Conservation (phyloP, 768 basidiomycete species). For the Lactifluus echinatus region DNA sequence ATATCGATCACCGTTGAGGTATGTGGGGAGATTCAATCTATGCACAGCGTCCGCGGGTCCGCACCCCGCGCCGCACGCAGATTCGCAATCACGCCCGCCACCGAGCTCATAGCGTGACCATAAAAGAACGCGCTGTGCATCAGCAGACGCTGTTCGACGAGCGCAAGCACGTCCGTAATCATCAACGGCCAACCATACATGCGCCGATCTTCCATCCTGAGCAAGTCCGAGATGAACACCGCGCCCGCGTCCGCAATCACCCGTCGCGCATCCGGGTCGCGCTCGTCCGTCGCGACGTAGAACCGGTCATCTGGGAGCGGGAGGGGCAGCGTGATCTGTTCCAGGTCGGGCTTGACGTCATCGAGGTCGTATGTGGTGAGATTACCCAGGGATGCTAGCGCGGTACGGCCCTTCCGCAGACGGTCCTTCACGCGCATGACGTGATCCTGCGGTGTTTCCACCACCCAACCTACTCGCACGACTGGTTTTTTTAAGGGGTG, state of each 20-base stretch:
- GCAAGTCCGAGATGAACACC: constrained; percentile 34
- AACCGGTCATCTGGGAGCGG: constrained; percentile 19
- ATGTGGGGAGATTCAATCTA: too few species aligned
- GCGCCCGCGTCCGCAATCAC: constrained; percentile 31
- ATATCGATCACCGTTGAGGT: too few species aligned
- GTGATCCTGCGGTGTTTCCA: constrained; percentile 33
- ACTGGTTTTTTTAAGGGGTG: constrained; percentile 21
- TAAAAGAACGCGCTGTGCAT: constrained; percentile 31
- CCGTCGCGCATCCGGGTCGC: constrained; percentile 27
- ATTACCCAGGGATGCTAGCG: constrained; percentile 18
- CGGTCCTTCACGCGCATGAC: constrained; percentile 28
- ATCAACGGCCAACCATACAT: constrained; percentile 36
- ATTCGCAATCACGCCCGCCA: constrained; percentile 34
- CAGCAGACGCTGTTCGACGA: constrained; percentile 36
- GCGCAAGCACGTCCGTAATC: constrained; percentile 34
- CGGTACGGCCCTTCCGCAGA: constrained; percentile 24
- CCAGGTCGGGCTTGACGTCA: constrained; percentile 1
- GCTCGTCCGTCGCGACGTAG: constrained; percentile 38
- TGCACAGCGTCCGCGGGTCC: constrained; percentile 29
- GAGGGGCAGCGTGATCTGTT: background rate
- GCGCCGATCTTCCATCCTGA: constrained; percentile 34
- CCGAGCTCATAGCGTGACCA: constrained; percentile 31
- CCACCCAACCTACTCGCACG: constrained; percentile 30
- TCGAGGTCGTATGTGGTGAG: constrained; percentile 10
- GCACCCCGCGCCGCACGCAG: constrained; percentile 30